Evolutionary conservation across 495 filamentous ascomycete species (phyloP).

Genomic region (Penicillium subrubescens): DNA sequence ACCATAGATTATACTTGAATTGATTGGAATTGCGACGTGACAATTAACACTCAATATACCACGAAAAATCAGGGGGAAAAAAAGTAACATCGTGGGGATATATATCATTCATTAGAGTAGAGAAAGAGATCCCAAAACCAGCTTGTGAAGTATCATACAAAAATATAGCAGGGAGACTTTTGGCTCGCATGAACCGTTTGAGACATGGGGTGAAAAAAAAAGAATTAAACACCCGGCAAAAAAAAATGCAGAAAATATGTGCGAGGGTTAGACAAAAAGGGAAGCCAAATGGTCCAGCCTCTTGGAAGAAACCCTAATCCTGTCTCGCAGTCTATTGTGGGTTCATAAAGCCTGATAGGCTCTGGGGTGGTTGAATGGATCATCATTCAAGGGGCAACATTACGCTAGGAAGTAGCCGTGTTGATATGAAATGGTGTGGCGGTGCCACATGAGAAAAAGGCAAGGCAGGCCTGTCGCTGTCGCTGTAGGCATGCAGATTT

Average conservation of each 20-base stretch:
- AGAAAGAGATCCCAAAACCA: slow-evolving; percentile 5
- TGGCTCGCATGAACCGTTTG: slow-evolving; percentile 1
- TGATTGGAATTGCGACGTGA: too few relatives aligned
- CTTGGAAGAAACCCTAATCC: slow-evolving; percentile 10
- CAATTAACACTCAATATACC: too few relatives aligned
- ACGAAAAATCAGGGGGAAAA: too few relatives aligned
- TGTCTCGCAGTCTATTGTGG: slow-evolving; percentile 9
- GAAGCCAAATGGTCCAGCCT: slow-evolving; percentile 17
- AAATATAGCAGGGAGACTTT: slow-evolving; percentile 13
- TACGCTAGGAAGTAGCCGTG: neutral
- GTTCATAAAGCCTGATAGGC: neutral
- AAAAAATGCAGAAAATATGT: slow-evolving; percentile 21
- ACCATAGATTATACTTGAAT: too few relatives aligned
- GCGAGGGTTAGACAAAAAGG: slow-evolving; percentile 8
- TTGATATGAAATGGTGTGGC: neutral
- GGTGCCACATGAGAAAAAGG: neutral
- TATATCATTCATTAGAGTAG: slow-evolving; percentile 20
- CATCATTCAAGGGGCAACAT: neutral
- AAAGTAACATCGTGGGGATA: slow-evolving; percentile 13
- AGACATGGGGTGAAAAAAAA: slow-evolving; percentile 9
- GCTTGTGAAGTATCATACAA: slow-evolving; percentile 17
- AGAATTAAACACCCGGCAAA: slow-evolving; percentile 17
- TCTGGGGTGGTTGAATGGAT: neutral
- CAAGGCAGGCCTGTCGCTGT: neutral
- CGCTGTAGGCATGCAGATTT: neutral